phyloP scores from a whole-genome alignment of 306 rosid genomes.

The Canavalia ensiformis region DNA sequence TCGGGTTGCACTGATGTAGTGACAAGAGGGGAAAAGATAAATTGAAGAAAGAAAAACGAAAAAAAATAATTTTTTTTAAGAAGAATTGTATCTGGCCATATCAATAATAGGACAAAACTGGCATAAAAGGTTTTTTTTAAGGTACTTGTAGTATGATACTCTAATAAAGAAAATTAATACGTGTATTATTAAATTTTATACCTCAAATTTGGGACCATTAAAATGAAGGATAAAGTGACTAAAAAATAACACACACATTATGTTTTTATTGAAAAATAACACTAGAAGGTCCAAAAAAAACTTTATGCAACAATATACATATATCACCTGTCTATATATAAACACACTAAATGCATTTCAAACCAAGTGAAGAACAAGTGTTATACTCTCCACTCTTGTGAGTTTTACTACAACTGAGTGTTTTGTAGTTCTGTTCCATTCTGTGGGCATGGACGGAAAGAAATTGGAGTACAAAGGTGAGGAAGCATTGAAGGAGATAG shows the following conservation, averaged over 20 bases:
- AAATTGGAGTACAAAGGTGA: constrained; percentile 90
- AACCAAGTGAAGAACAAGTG: constrained; percentile 51
- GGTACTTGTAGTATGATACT: neutral
- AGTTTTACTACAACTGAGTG: constrained; percentile 25
- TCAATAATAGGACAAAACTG: constrained; percentile 31
- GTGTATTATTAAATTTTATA: neutral
- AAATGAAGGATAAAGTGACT: constrained; percentile 4
- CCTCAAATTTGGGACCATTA: neutral
- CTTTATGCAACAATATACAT: constrained; percentile 30
- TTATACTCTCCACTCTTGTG: constrained; percentile 13
- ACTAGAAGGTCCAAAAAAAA: neutral
- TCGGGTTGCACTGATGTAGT: constrained; percentile 47
- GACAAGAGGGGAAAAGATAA: constrained; percentile 44
- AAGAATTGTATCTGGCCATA: constrained; percentile 36
- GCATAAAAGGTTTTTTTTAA: neutral
- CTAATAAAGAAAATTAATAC: no score
- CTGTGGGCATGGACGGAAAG: constrained; percentile 71
- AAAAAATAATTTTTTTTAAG: constrained; percentile 30
- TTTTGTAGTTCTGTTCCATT: constrained; percentile 37
- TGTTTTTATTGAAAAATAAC: constrained; percentile 2
- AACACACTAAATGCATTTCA: constrained; percentile 45
- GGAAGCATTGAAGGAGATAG: constrained; percentile 86
- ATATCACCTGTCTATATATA: constrained; percentile 50
- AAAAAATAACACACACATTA: neutral
- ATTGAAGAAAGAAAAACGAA: neutral